Base-by-base conservation (phyloP, 1,139 yeast species). In the Blastobotrys petasosporus region DNA sequence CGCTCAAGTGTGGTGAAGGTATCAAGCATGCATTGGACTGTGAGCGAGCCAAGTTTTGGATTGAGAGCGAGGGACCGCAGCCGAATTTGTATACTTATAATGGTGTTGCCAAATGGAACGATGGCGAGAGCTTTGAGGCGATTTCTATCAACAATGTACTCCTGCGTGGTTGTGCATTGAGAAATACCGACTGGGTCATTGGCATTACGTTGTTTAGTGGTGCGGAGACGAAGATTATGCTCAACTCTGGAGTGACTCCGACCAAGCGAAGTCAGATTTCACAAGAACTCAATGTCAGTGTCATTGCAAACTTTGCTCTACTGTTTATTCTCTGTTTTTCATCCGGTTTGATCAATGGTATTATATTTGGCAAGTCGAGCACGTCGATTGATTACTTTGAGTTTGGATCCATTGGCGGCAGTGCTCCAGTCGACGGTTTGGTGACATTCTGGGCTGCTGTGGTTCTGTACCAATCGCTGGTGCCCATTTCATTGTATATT, bases 171-270 rank as follows among this genome's bases (percentile, higher is more conserved):
- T 85, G 94, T 55, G 77, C 87, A n/a, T 40, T 60, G 37, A 76
- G 96, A 70, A 92, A 92, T 65, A 90, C 97, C 0, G 83, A 83
- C 58, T 92, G 97, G 97, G 92, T 79, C 9, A 79, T 90, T 66
- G 97, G 97, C 35, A 67, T 87, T 43, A 97, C 85, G 12, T 73
- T 85, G 20, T 90, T 85, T 65, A 90, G 98, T 10, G 98, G 98
- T 56, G 71, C 73, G 37, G 97, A 92, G 58, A 77, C 97, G 7
- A 92, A 90, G 65, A 88, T 90, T 54, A 87, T 90, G 94, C 72
- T 88, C 58, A 92, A 92, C 65, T 78, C 97, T 2, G 98, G 97
- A 57, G 75, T 79, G 12, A 90, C 97, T 0, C 98, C 98, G 32
- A 82, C 95, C 2, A 92, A 92, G 63, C 75, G 79, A 40, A 84